Base-by-base conservation (phyloP, 2,329 filamentous ascomycete species). In the Pseudocercospora musae region DNA sequence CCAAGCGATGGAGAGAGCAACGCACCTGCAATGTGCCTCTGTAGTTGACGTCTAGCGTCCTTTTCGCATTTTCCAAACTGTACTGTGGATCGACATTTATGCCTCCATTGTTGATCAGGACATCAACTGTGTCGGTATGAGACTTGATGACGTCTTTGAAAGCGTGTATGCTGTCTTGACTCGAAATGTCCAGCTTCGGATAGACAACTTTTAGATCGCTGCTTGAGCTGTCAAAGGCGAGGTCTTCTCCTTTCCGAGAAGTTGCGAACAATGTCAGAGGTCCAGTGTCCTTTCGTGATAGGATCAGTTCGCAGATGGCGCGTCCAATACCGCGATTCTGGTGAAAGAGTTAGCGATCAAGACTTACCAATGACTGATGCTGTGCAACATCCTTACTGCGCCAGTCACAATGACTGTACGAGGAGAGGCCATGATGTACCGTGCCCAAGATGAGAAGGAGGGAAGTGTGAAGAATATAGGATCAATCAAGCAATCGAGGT, bases 21-120 rank as follows among this genome's bases (percentile, higher is more conserved):
- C 72, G 58, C 57, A 75, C 73, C 49, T 74, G 68, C n/a, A 74
- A 58, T 6, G 72, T 75, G 33, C 75, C 75, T 49, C 69, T 62
- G 58, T 74, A 78, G 58, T 76, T 77, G 33, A 73, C 71, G 55
- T 74, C 71, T 6, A 77, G 61, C 48, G 74, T 76, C 64, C 62
- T 68, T 60, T 62, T 70, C 20, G 70, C 74, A 57, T 70, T 71
- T 31, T 71, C 72, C 8, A 52, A 53, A 18, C 62, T 65, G 56
- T 74, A 71, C 3, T 58, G 27, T 33, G 70, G 58, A 59, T 74
- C 71, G 18, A 72, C 66, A 31, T 75, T 75, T 40, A 75, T 64
- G n/a, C 71, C 71, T 2, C 74, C 73, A 69, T 77, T 77, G 62
- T 77, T 75, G 59, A 78, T 70, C 23, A 78, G 67, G 4, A 77